Conservation (phyloP, 2,329 filamentous ascomycete genomes). For the Pseudopyricularia cyperi region DNA sequence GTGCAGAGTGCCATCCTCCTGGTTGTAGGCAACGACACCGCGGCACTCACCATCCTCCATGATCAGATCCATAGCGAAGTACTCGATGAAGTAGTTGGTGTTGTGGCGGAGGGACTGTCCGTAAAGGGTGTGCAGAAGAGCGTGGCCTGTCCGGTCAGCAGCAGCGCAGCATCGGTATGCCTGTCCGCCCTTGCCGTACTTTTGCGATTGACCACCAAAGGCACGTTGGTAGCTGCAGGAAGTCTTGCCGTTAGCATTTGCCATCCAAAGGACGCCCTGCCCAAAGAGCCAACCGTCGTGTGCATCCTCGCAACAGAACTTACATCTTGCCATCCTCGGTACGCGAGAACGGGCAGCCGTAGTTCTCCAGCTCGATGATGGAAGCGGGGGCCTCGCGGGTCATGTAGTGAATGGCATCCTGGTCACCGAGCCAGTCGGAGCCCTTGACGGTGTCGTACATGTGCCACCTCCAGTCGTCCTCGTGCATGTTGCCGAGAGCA, state of each 20-base stretch:
- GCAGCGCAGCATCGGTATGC: conserved; percentile 95
- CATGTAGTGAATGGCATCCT: conserved; percentile 98
- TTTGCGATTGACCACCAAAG: conserved; percentile 92
- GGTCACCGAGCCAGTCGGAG: conserved; percentile 93
- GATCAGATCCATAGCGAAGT: conserved; percentile 91
- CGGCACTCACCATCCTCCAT: conserved; percentile 97
- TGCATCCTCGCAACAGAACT: conserved; percentile 17
- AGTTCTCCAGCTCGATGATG: conserved; percentile 92
- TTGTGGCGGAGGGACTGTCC: conserved; percentile 94
- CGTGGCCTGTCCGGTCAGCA: conserved; percentile 92
- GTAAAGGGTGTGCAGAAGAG: conserved; percentile 95
- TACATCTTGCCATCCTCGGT: conserved; percentile 93
- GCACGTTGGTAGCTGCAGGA: conserved; percentile 75
- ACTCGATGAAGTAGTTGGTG: conserved; percentile 99
- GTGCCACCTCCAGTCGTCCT: conserved; percentile 98
- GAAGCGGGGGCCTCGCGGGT: conserved; percentile 84
- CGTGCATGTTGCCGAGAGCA: conserved; percentile 88
- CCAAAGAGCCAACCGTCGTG: not conserved
- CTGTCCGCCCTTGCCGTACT: conserved; percentile 93
- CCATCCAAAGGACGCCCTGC: not conserved
- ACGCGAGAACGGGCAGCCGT: conserved; percentile 92
- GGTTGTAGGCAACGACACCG: conserved; percentile 94
- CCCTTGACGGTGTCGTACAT: conserved; percentile 99
- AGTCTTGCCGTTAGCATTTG: not conserved
- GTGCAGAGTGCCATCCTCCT: conserved; percentile 96